Evolutionary conservation across 352 stramenopile genomes (phyloP), one percentile per base, ranked within the genome.

Genomic region (Globisporangium polare): DNA sequence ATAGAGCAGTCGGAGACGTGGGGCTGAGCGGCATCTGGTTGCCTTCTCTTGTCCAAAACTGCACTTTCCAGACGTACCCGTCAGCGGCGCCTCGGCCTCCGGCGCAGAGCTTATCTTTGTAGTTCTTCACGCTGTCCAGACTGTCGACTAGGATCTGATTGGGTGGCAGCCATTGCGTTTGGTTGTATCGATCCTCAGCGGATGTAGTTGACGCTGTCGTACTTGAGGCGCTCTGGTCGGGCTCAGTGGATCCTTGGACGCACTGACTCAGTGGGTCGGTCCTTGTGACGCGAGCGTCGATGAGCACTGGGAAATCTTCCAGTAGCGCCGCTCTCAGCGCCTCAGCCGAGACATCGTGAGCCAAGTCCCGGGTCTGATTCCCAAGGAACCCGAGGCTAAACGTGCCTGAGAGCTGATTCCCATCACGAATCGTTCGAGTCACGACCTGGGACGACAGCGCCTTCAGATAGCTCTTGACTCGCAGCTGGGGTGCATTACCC

Each of bases 11-110:
- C 1, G 66, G 67, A 2, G 77, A 80, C 5, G 87, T 97, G 27
- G 94, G 93, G 41, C 81, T 97, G 17, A 71, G 81, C 0, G 86
- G 74, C 47, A 83, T 77, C 1, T 80, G 57, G 58, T 98, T 98
- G 35, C 90, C 94, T 9, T 73, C 58, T 8, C 79, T 67, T 1
- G 94, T 98, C 69, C 87, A 96, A 26, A 98, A 71, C 50, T 93
- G 92, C 15, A 99, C 49, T 35, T 94, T 96, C 93, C 94, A 99
- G 17, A 88, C 84, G 39, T 95, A 86, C 0, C 82, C 94, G 22
- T 84, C 83, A 3, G 81, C 87, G 57, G 77, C 73, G n/a, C 78
- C 84, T 29, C 86, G 84, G 20, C 94, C 94, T 61, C 87, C 67
- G 8, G 72, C 52, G 58, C 96, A 99, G 15, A 94, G 69, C 20